Percentiles rank a stretch among this genome's conserved stretches.
Evolutionary conservation across 345 rosid species (phyloP).

Genomic region (Fremontodendron californicum): DNA sequence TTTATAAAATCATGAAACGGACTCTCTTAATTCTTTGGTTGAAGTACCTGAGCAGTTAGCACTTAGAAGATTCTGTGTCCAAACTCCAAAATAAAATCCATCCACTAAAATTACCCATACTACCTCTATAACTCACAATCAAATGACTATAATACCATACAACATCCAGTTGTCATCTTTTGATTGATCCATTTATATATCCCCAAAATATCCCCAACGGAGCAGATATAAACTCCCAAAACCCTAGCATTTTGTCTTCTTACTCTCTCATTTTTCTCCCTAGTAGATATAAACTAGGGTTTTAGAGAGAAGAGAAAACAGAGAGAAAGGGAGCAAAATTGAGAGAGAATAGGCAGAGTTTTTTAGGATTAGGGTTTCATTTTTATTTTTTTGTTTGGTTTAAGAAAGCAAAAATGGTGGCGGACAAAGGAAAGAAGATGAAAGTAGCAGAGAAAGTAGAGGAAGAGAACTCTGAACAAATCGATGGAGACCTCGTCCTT

Average conservation of each 20-base stretch:
- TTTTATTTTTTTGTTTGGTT: background rate
- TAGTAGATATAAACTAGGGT: conserved; percentile 39
- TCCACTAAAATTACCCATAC: background rate
- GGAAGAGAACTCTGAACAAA: conserved; percentile 62
- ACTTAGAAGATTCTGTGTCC: too few species aligned
- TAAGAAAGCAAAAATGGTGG: conserved; percentile 46
- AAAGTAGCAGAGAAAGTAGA: conserved; percentile 54
- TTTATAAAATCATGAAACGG: too few species aligned
- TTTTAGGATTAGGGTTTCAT: conserved; percentile 22
- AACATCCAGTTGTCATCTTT: background rate
- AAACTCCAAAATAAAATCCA: too few species aligned
- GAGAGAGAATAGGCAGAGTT: background rate
- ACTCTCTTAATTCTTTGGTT: too few species aligned
- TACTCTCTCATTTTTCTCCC: conserved; percentile 3
- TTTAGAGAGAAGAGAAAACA: conserved; percentile 17
- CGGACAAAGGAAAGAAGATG: conserved; percentile 81
- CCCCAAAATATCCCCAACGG: background rate
- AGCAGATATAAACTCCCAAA: conserved; percentile 48
- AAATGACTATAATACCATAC: conserved; percentile 6
- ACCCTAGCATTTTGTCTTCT: conserved; percentile 50
- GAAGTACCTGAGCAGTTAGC: too few species aligned
- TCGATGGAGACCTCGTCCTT: conserved; percentile 74
- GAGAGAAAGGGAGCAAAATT: background rate
- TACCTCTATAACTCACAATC: background rate
- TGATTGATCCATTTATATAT: conserved; percentile 9